Evolutionary conservation across 352 stramenopile genomes (phyloP).

Genomic region (Phytophthora brassicae): DNA sequence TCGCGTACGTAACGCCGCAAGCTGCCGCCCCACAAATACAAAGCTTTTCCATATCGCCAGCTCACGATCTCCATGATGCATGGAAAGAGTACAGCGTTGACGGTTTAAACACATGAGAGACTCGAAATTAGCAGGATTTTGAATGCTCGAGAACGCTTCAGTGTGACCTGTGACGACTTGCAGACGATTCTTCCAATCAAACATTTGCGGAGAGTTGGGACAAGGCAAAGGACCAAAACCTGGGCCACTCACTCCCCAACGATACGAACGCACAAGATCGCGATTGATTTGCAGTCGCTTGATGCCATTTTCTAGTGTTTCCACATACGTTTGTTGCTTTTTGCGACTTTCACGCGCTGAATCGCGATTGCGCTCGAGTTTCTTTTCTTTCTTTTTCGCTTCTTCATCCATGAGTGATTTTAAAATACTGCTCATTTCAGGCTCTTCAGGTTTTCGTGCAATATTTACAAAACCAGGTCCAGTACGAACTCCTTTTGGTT

Average conservation of each 20-base stretch:
- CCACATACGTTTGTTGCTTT: constrained; percentile 89
- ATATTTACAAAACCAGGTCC: constrained; percentile 73
- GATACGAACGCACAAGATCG: constrained; percentile 70
- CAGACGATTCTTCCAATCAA: constrained; percentile 65
- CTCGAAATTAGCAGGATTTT: constrained; percentile 70
- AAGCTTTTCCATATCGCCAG: constrained; percentile 67
- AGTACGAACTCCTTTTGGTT: constrained; percentile 45
- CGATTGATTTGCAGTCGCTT: constrained; percentile 85
- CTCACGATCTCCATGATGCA: constrained; percentile 49
- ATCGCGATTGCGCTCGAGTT: constrained; percentile 87
- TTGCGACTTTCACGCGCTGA: constrained; percentile 81
- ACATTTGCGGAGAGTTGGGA: constrained; percentile 52
- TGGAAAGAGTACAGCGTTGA: constrained; percentile 59
- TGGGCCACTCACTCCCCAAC: constrained; percentile 63
- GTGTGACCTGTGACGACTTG: constrained; percentile 65
- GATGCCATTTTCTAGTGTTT: constrained; percentile 85
- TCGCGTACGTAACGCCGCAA: constrained; percentile 52
- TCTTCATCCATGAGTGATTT: constrained; percentile 88
- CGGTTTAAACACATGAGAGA: constrained; percentile 74
- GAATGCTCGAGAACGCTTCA: constrained; percentile 66
- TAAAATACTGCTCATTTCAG: constrained; percentile 84
- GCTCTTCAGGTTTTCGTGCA: constrained; percentile 77
- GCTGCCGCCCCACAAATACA: constrained; percentile 51
- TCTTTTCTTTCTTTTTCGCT: constrained; percentile 89
- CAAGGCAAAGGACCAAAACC: constrained; percentile 44